These are phyloP conservation scores for Pelargonium nanum DNA, from an alignment of 345 rosid genomes.

Conservation along the genomic window DNA sequence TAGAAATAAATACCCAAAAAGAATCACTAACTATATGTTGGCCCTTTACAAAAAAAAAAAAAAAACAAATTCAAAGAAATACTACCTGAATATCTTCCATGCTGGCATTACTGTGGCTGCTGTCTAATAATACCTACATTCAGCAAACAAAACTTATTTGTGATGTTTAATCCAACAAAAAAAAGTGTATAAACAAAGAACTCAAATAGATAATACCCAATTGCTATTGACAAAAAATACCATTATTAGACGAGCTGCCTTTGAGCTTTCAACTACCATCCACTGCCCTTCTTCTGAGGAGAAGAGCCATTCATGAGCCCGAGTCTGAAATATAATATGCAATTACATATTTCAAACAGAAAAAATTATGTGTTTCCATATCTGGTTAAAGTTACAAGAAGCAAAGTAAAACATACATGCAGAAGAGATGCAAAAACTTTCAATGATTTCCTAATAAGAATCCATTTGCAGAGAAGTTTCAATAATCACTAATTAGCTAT, in stretches of 20 bases:
- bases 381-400: not conserved
- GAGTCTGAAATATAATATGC: constrained; percentile 53
- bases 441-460: not conserved
- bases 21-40: not conserved
- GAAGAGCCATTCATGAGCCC: constrained; percentile 93
- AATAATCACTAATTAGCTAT: not conserved
- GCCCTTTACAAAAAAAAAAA: constrained; percentile 11
- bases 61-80: not conserved
- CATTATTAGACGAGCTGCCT: constrained; percentile 88
- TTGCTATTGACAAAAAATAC: constrained; percentile 24
- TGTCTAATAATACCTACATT: constrained; percentile 59
- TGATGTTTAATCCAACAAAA: constrained; percentile 9
- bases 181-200: not conserved
- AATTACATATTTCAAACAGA: constrained; percentile 20
- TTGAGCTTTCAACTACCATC: constrained; percentile 73
- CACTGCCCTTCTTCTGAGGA: constrained; percentile 97
- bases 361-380: constrained; percentile 3
- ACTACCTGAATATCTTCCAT: constrained; percentile 86
- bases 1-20: not conserved
- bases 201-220: not conserved
- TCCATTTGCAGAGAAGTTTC: not conserved
- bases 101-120: constrained; percentile 37
- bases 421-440: not conserved
- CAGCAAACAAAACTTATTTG: constrained; percentile 12
- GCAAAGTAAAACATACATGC: not conserved